These are phyloP conservation scores for Candida xyloterini DNA, from an alignment of 805 yeast species.

Conservation along the genomic window DNA sequence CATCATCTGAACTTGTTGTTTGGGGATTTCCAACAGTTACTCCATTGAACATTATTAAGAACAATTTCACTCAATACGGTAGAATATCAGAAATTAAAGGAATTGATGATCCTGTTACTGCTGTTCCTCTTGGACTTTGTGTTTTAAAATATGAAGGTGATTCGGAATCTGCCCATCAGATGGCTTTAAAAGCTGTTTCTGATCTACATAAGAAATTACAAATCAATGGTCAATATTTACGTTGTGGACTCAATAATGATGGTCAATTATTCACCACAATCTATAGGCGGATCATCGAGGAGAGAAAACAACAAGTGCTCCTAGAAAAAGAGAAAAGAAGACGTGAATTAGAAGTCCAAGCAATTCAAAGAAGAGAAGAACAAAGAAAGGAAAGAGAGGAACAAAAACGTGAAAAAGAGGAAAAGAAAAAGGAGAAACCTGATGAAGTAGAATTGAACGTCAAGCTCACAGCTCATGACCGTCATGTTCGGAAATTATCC, in stretches of 20 bases:
- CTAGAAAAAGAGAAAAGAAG: slow-evolving; percentile 25
- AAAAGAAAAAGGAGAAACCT: slow-evolving; percentile 3
- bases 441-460: slow-evolving; percentile 1
- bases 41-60: slow-evolving; percentile 43
- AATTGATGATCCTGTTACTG: slow-evolving; percentile 68
- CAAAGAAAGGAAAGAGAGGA: slow-evolving; percentile 16
- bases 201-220: slow-evolving; percentile 40
- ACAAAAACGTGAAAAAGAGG: slow-evolving; percentile 3
- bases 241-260: slow-evolving; percentile 49
- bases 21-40: slow-evolving; percentile 61
- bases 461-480: slow-evolving; percentile 29
- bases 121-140: slow-evolving; percentile 75
- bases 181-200: slow-evolving; percentile 45
- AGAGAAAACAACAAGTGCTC: slow-evolving; percentile 38
- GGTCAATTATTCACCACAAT: slow-evolving; percentile 37
- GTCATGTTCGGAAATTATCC: slow-evolving; percentile 30
- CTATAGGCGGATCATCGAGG: slow-evolving; percentile 29
- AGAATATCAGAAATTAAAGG: slow-evolving; percentile 55
- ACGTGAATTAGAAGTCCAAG: slow-evolving; percentile 19
- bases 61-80: slow-evolving; percentile 63
- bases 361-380: slow-evolving; percentile 8
- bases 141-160: slow-evolving; percentile 61
- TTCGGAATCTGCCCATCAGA: slow-evolving; percentile 41
- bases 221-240: slow-evolving; percentile 51
- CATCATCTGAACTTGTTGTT: slow-evolving; percentile 64